Conservation (phyloP, 1,139 yeast species). For the Yamadazyma mexicana region DNA sequence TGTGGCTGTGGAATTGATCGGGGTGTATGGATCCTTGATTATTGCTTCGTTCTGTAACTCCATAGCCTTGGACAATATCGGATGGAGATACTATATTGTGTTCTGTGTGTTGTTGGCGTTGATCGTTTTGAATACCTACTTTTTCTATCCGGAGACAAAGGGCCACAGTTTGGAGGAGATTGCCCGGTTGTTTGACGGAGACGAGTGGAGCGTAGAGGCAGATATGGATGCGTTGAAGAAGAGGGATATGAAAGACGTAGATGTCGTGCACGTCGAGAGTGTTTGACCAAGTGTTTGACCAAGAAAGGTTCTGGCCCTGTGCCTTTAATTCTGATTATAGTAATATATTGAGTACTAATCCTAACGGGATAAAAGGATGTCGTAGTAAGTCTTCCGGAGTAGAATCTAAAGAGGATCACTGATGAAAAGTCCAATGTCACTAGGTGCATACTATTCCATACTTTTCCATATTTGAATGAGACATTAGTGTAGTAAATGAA, state of each 20-base stretch:
- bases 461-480: no score
- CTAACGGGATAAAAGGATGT: no score
- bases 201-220: neutral
- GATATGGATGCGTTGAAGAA: neutral
- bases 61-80: constrained; percentile 38
- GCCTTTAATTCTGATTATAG: no score
- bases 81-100: constrained; percentile 45
- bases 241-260: neutral
- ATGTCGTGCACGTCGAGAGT: neutral
- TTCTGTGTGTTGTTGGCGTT: constrained; percentile 40
- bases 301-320: no score
- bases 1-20: constrained; percentile 42
- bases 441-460: no score
- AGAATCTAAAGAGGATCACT: no score
- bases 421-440: no score
- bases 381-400: no score
- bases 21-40: constrained; percentile 39
- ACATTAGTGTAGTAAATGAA: no score
- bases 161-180: constrained; percentile 47
- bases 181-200: constrained; percentile 19
- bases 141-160: constrained; percentile 48
- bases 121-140: constrained; percentile 36
- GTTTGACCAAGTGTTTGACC: neutral
- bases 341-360: no score
- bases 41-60: constrained; percentile 18